phyloP scores from a whole-genome alignment of 2,329 filamentous ascomycete species.

The Ceratocystis papillata region DNA sequence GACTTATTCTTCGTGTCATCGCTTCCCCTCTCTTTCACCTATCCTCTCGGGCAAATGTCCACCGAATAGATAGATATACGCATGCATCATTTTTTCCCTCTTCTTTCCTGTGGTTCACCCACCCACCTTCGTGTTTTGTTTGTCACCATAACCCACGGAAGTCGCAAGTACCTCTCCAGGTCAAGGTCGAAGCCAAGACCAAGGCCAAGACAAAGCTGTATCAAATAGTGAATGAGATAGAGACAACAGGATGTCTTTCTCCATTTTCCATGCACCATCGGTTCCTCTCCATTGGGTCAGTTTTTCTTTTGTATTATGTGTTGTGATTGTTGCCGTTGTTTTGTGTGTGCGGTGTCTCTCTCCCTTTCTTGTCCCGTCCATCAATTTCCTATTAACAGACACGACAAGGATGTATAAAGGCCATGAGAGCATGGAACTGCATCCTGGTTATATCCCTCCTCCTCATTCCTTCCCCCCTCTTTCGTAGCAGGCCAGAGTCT shows the following conservation, averaged over 20 bases:
- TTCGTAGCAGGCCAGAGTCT: constrained; percentile 10
- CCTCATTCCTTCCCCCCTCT: not conserved
- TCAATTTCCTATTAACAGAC: not conserved
- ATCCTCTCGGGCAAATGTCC: no score
- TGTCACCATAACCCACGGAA: not conserved
- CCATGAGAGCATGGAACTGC: not conserved
- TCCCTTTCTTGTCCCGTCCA: not conserved
- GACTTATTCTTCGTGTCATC: not conserved
- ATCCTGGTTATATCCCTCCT: not conserved
- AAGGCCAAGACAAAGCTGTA: constrained; percentile 9
- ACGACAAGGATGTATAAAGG: not conserved
- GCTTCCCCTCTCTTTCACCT: not conserved
- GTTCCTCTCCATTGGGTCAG: constrained; percentile 4
- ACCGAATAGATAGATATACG: no score
- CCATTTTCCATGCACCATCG: constrained; percentile 11
- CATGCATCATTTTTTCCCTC: not conserved
- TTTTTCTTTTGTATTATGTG: not conserved
- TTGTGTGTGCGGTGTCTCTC: not conserved
- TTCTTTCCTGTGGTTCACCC: not conserved
- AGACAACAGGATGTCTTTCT: constrained; percentile 12
- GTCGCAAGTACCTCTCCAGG: not conserved
- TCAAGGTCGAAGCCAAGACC: not conserved
- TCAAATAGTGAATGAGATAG: constrained; percentile 10
- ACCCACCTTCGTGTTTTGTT: not conserved
- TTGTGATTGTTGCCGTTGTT: not conserved